Evolutionary conservation across 768 basidiomycete genomes (phyloP).

Genomic region (Rubroboletus pulcherrimus): DNA sequence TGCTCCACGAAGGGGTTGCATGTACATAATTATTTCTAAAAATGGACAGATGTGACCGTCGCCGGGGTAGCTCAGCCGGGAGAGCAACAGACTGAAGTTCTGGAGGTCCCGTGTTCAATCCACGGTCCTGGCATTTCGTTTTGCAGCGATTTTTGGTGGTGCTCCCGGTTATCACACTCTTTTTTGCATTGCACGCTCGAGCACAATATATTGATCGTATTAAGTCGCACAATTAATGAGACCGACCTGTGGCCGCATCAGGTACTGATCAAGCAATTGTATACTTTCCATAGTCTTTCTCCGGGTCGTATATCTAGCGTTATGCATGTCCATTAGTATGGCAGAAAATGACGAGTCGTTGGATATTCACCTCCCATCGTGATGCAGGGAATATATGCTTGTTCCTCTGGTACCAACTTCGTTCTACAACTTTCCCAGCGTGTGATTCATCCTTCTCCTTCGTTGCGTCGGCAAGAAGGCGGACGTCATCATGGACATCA

Average conservation of each 20-base stretch:
- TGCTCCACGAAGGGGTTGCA: background rate
- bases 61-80: slow-evolving; percentile 73
- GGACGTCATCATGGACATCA: slow-evolving; percentile 98
- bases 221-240: background rate
- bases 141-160: background rate
- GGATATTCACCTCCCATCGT: slow-evolving; percentile 78
- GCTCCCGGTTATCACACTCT: background rate
- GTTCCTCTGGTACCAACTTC: slow-evolving; percentile 92
- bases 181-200: background rate
- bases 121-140: slow-evolving; percentile 63
- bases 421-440: slow-evolving; percentile 96
- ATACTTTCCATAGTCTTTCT: slow-evolving; percentile 91
- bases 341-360: background rate
- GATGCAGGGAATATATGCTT: slow-evolving; percentile 98
- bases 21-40: background rate
- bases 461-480: slow-evolving; percentile 89
- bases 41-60: fast-evolving
- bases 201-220: background rate
- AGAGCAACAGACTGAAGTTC: slow-evolving; percentile 73
- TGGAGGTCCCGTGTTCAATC: slow-evolving; percentile 80
- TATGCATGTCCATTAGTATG: background rate
- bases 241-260: background rate
- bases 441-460: slow-evolving; percentile 98
- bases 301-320: slow-evolving; percentile 81
- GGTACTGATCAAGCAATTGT: slow-evolving; percentile 53